phyloP scores from a whole-genome alignment of 345 rosid genomes.

The Psidium friedrichsthalianum region DNA sequence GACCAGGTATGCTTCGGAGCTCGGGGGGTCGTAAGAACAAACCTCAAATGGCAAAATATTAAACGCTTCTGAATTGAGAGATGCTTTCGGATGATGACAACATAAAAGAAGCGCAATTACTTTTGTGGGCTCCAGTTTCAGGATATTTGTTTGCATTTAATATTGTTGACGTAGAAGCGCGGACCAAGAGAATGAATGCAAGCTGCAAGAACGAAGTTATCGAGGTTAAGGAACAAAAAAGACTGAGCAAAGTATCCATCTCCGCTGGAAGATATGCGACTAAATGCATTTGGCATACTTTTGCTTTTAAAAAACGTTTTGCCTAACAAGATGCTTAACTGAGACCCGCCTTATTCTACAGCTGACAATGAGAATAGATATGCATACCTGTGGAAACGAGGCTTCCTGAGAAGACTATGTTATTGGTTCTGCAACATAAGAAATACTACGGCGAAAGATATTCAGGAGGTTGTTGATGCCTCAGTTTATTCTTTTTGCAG shows the following conservation, averaged over 20 bases:
- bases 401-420: neutral
- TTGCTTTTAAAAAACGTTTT: neutral
- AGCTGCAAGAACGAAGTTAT: constrained; percentile 43
- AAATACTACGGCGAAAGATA: neutral
- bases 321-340: neutral
- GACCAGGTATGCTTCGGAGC: neutral
- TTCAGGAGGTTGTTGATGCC: neutral
- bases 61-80: neutral
- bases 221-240: neutral
- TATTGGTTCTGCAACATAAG: neutral
- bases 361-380: neutral
- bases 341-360: neutral
- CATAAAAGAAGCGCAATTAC: constrained; percentile 14
- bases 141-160: constrained; percentile 98
- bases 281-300: neutral
- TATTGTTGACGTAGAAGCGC: constrained; percentile 80
- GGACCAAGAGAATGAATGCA: constrained; percentile 98
- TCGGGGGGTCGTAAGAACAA: neutral
- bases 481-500: neutral
- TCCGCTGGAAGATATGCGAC: neutral
- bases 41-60: neutral
- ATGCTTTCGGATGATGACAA: neutral
- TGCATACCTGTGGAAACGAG: neutral
- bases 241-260: neutral
- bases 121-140: constrained; percentile 98